phyloP scores from a whole-genome alignment of 805 yeast genomes.

The Ogataea saltuana region DNA sequence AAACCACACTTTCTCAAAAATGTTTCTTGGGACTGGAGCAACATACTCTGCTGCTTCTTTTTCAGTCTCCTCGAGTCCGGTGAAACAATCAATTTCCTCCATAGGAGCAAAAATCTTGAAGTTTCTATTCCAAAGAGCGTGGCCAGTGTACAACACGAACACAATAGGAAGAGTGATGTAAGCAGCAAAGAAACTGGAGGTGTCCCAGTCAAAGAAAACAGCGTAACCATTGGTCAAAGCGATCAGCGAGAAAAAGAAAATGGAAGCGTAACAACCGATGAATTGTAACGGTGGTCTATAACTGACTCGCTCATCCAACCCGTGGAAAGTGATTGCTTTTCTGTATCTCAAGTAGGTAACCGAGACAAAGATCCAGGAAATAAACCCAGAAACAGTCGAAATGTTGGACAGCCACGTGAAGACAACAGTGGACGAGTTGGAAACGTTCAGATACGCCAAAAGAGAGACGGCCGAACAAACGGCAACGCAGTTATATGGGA shows the following conservation, averaged over 20 bases:
- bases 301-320: slow-evolving; percentile 55
- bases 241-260: slow-evolving; percentile 50
- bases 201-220: slow-evolving; percentile 58
- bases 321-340: slow-evolving; percentile 57
- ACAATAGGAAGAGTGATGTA: slow-evolving; percentile 66
- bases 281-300: slow-evolving; percentile 59
- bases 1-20: slow-evolving; percentile 46
- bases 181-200: slow-evolving; percentile 66
- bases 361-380: slow-evolving; percentile 59
- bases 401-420: slow-evolving; percentile 68
- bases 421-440: slow-evolving; percentile 52
- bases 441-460: slow-evolving; percentile 54
- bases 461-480: slow-evolving; percentile 42
- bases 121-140: slow-evolving; percentile 49
- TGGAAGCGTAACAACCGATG: slow-evolving; percentile 52
- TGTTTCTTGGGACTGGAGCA: slow-evolving; percentile 42
- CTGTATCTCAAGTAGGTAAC: slow-evolving; percentile 62
- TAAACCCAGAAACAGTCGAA: slow-evolving; percentile 64
- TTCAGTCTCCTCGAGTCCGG: slow-evolving; percentile 63
- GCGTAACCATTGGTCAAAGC: slow-evolving; percentile 73
- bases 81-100: slow-evolving; percentile 58
- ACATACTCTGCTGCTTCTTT: slow-evolving; percentile 45
- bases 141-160: slow-evolving; percentile 55
- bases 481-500: slow-evolving; percentile 53
- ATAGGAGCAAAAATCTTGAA: slow-evolving; percentile 50